phyloP scores from a whole-genome alignment of 148 eudicot genomes.

The Rhododendron ovatum region DNA sequence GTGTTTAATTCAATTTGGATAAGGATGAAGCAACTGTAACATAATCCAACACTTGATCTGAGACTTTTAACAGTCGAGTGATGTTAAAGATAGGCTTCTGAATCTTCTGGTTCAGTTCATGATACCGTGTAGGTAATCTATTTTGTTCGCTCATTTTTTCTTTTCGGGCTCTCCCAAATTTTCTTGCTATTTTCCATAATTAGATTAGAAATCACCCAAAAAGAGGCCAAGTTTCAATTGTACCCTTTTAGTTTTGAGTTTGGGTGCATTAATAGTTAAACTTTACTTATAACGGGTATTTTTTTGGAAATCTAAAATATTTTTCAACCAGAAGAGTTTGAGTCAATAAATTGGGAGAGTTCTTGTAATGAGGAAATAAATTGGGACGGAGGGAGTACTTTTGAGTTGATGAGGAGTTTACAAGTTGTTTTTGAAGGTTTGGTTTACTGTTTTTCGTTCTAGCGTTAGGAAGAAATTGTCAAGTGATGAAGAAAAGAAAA shows the following conservation, averaged over 20 bases:
- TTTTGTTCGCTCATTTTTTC: too few relatives aligned
- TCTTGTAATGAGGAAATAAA: too few relatives aligned
- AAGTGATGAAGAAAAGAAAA: background rate
- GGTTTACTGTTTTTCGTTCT: background rate
- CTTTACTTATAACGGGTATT: too few relatives aligned
- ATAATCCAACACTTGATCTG: slow-evolving; percentile 11
- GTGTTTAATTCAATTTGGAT: background rate
- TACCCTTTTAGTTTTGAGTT: too few relatives aligned
- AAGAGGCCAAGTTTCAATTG: too few relatives aligned
- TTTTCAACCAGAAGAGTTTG: too few relatives aligned
- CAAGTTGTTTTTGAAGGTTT: background rate
- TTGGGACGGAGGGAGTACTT: background rate
- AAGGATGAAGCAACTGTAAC: slow-evolving; percentile 4
- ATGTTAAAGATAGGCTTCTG: slow-evolving; percentile 5
- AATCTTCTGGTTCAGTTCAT: background rate
- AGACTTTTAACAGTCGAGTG: background rate
- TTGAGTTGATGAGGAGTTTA: background rate
- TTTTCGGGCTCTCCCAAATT: too few relatives aligned
- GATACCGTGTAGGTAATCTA: background rate
- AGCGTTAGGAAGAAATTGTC: background rate
- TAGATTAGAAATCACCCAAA: too few relatives aligned
- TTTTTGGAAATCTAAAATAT: too few relatives aligned
- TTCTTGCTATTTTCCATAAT: too few relatives aligned
- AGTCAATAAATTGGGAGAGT: too few relatives aligned
- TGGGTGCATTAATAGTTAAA: too few relatives aligned